Conservation (phyloP, 352 stramenopile species). For the Phytopythium chamaehyphon region DNA sequence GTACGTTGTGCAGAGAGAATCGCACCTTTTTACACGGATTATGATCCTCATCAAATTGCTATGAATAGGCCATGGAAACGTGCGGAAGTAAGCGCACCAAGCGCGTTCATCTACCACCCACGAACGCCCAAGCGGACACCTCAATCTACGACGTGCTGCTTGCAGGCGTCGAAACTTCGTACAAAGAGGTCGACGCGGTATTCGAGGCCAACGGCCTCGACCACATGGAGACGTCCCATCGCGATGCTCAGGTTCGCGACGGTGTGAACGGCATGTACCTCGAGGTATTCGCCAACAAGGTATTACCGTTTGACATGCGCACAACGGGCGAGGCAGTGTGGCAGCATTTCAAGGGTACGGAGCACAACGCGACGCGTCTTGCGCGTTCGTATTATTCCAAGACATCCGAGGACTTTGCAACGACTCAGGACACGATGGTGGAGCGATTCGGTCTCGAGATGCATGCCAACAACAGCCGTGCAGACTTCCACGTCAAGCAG, state of each 20-base stretch:
- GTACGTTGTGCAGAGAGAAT: background rate
- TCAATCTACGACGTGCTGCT: conserved; percentile 31
- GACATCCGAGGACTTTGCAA: conserved; percentile 17
- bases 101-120: conserved; percentile 5
- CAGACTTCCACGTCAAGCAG: conserved; percentile 50
- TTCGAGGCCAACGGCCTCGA: conserved; percentile 20
- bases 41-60: conserved; percentile 4
- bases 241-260: conserved; percentile 22
- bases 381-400: conserved; percentile 14
- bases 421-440: conserved; percentile 47
- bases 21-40: background rate
- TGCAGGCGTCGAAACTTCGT: conserved; percentile 22
- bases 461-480: conserved; percentile 38
- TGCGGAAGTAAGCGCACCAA: conserved; percentile 15
- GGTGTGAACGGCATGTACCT: conserved; percentile 26
- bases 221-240: conserved; percentile 13
- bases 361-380: conserved; percentile 16
- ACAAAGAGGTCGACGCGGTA: conserved; percentile 27
- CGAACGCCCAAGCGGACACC: conserved; percentile 24
- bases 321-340: conserved; percentile 26
- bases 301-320: conserved; percentile 34
- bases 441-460: conserved; percentile 62
- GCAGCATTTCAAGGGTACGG: conserved; percentile 33
- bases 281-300: conserved; percentile 32
- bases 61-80: conserved; percentile 11